Conservation (phyloP, 2,329 filamentous ascomycete genomes). For the Paecilomyces sp. region DNA sequence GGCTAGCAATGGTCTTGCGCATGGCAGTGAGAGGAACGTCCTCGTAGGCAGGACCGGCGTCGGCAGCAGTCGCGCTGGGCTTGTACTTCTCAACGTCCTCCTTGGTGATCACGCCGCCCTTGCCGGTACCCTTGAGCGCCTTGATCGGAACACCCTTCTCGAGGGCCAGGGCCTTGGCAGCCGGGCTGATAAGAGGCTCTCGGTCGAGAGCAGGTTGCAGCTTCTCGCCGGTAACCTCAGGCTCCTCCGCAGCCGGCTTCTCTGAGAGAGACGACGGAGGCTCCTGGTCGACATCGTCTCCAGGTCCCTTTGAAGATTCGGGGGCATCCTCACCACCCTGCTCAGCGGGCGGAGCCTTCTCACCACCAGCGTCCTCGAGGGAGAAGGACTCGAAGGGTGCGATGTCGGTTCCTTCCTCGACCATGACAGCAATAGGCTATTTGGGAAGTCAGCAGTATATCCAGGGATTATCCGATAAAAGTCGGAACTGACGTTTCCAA, state of each 20-base stretch:
- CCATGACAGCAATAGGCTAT: slow-evolving; percentile 90
- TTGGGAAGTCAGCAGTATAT: slow-evolving; percentile 14
- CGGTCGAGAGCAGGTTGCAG: slow-evolving; percentile 81
- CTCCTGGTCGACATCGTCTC: slow-evolving; percentile 41
- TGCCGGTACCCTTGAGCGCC: slow-evolving; percentile 77
- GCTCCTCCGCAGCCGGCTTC: slow-evolving; percentile 51
- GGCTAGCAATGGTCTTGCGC: slow-evolving; percentile 95
- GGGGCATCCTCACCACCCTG: slow-evolving; percentile 58
- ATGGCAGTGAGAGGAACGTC: slow-evolving; percentile 82
- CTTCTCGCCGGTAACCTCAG: slow-evolving; percentile 65
- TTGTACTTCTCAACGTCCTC: slow-evolving; percentile 86
- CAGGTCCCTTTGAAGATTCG: slow-evolving; percentile 42
- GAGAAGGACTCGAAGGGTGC: slow-evolving; percentile 84
- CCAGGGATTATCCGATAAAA: neutral
- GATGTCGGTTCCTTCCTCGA: slow-evolving; percentile 85
- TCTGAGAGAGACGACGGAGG: slow-evolving; percentile 59
- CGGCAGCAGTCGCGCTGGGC: slow-evolving; percentile 44
- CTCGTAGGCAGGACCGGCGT: slow-evolving; percentile 63
- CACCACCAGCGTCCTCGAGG: slow-evolving; percentile 82
- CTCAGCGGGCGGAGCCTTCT: slow-evolving; percentile 56
- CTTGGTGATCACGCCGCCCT: slow-evolving; percentile 80
- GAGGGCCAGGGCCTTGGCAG: slow-evolving; percentile 73
- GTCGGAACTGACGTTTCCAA: slow-evolving; percentile 73
- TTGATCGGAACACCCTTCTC: slow-evolving; percentile 76
- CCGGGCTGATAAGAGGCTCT: slow-evolving; percentile 63